phyloP scores from a whole-genome alignment of 2,329 filamentous ascomycete species.

The Clonostachys chloroleuca region DNA sequence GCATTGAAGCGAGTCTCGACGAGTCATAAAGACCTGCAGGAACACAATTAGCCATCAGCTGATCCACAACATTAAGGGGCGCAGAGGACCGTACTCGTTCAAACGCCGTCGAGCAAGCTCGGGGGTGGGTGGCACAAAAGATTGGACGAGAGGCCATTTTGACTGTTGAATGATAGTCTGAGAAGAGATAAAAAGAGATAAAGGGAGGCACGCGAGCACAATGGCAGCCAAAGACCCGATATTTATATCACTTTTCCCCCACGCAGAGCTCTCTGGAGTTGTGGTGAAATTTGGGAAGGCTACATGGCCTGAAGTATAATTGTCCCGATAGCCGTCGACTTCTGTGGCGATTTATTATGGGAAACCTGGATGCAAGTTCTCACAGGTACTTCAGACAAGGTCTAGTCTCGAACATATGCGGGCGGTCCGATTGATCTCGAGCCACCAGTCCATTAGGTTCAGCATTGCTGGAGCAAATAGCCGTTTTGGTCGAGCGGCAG shows the following conservation, averaged over 20 bases:
- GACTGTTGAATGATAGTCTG: conserved; percentile 15
- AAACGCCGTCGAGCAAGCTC: conserved; percentile 95
- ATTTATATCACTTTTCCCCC: not conserved
- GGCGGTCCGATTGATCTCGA: too few species aligned
- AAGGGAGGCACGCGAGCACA: too few species aligned
- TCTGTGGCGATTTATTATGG: too few species aligned
- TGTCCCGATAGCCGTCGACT: too few species aligned
- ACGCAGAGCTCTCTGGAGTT: not conserved
- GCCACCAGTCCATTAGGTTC: too few species aligned
- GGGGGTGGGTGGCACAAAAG: conserved; percentile 89
- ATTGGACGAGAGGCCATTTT: conserved; percentile 67
- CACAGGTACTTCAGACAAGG: not conserved
- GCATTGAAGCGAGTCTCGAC: conserved; percentile 73
- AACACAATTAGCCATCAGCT: not conserved
- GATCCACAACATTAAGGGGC: not conserved
- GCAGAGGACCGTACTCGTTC: conserved; percentile 64
- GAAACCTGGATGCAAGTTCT: too few species aligned
- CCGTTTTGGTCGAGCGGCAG: too few species aligned
- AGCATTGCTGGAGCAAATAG: too few species aligned
- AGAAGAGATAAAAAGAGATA: not conserved
- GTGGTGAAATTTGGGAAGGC: too few species aligned
- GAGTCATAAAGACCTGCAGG: conserved; percentile 89
- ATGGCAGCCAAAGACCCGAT: too few species aligned
- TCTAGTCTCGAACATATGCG: too few species aligned
- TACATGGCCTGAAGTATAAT: too few species aligned